Base-by-base conservation (phyloP, 768 basidiomycete genomes). In the Mycena vitilis region DNA sequence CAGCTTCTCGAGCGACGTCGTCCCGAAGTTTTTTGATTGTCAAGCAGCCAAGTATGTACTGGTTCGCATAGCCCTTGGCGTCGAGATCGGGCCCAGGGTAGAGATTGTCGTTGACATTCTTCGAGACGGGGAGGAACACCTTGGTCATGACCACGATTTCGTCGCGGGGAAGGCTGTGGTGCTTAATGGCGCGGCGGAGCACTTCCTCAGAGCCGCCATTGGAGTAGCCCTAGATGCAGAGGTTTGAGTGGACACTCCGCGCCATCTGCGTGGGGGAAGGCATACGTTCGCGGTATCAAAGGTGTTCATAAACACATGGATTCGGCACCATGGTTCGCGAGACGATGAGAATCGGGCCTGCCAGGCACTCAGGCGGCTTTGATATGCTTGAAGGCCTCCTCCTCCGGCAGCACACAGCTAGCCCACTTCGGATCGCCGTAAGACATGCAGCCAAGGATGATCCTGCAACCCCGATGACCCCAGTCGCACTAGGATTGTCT, bases 381-480 rank as follows among this genome's bases (percentile, higher is more conserved):
- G 74, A 85, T 78, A 67, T 83, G 83, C 55, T 79, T 63, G 16
- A 78, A 69, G 2, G 72, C 76, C 51, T 81, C 81, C 51, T 81
- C 76, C 40, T 84, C 80, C 12, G 68, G 70, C 4, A 81, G 68
- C 5, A 82, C 76, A 84, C 84, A 85, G 2, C 76, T 40, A 42
- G 80, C 75, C 79, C 84, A 84, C 6, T 53, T 47, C 7, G 70
- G 40, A 22, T 51, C 54, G 4, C 78, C 78, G 30, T 79, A 79
- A 38, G 56, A 52, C 75, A 76, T 75, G 45, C 70, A 73, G 15
- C 76, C 78, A 4, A 78, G 69, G 47, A 79, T 75, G 51, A 78
- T 70, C 71, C 75, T 82, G 16, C 34, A 85, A 73, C 15, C 87
- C 87, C 0, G 83, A 84, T 45, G 79, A 80, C 23, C 87, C 87